Base-by-base conservation (phyloP, 768 basidiomycete species). In the Tubosaeta sp. region DNA sequence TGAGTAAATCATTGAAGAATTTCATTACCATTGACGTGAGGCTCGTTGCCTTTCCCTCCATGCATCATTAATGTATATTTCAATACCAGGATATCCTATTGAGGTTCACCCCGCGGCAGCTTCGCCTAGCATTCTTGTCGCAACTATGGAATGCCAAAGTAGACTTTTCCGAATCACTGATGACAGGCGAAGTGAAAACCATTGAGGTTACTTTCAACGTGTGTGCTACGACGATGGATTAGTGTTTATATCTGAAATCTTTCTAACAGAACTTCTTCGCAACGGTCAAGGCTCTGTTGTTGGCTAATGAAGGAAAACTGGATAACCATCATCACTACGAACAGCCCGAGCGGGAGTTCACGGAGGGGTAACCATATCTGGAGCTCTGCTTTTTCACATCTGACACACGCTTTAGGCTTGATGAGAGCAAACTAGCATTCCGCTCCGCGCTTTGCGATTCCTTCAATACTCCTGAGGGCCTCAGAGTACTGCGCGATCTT, bases 1-100 rank as follows among this genome's bases (percentile, higher is more conserved):
- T 99, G 96, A 94, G 90, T 73, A 99, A 99, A 72, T 94, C 92
- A 10, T 72, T 99, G 55, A 99, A 99, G 70, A 99, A 99, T 65
- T 99, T 98, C 66, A 96, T 98, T 61, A 97, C 96, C 7, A 96
- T 99, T 51, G 86, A 90, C 60, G 89, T 90, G 62, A 67, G 86
- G 62, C 35, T 8, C 14, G 11, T n/a, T 25, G 21, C 27, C n/a
- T 43, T 49, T 39, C 44, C 44, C 29, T 16, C n/a, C 7, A 40
- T 34, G 10, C 52, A 25, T 35, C 21, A 42, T 29, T 22, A 38
- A 34, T 41, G 11, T 30, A 35, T n/a, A 16, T 36, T 44, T 10
- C 46, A 32, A 30, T 46, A 57, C 31, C 64, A 94, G 90, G 93
- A 96, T 71, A 91, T 94, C 27, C 69, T 99, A 14, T 74, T 83